Evolutionary conservation across 2,329 filamentous ascomycete genomes (phyloP), one percentile per base, ranked within the genome.

Genomic region (Phyllosticta paracitricarpa): DNA sequence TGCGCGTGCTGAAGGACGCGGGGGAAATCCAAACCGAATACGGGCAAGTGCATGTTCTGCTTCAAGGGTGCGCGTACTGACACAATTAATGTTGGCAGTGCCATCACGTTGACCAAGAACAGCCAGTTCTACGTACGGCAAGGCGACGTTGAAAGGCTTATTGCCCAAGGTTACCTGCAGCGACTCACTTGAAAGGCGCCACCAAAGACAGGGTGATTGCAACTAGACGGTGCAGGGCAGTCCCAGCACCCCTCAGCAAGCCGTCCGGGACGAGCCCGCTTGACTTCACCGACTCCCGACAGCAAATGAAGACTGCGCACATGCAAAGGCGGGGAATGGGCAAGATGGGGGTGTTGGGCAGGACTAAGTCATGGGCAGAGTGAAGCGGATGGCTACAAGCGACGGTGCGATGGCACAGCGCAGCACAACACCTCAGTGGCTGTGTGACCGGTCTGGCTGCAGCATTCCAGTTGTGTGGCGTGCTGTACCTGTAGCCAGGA

Each of bases 1-100:
- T 99, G 40, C 82, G 94, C 55, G 94, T 99, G 56, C 77, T 99
- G 65, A 97, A 94, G 73, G 94, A 99, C 78, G 94, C 93, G 1
- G 94, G 95, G 4, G 94, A 99, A 79, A 97, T 99, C 65, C 93
- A 99, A 77, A 99, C 94, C 0, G 95, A 99, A 80, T 99, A 99
- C 72, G 94, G 94, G 89, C 96, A 81, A 75, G 87, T 79, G 56
- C 53, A 28, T 40, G 61, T 4, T 14, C 56, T 48, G 17, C 40
- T 48, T 14, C 40, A 5, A n/a, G 40, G 40, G 25, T 54, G 19
- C 52, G 25, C 52, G 52, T 25, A 22, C 52, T 25, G 6, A 54
- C 52, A 54, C 19, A 19, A 22, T 22, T 2, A 17, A n/a, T 30
- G 51, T 17, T 14, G 9, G 55, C 67, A 96, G 91, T 17, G 89